Base-by-base conservation (phyloP, 2,329 filamentous ascomycete species). In the Graphilbum fragrans region DNA sequence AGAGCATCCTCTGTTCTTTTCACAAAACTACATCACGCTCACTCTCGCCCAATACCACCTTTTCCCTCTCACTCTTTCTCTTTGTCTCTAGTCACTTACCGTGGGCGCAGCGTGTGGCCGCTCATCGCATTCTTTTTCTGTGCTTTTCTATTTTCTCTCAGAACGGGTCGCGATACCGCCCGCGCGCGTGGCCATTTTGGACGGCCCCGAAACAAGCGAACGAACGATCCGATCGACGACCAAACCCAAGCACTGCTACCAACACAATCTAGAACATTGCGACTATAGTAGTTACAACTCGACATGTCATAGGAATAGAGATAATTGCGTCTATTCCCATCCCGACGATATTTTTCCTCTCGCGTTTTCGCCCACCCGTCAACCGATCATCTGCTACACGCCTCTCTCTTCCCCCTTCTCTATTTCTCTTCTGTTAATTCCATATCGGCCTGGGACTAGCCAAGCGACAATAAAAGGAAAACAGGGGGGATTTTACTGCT, bases 241-340 rank as follows among this genome's bases (percentile, higher is more conserved):
- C 12, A 32, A 5, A 34, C 32, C 18, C 5, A 34, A 12, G 18
- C 3, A 8, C 35, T 12, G n/a, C 20, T 20, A 36, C 35, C 6
- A 31, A 14, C 8, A 36, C 7, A n/a, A 23, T 11, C 14, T 7
- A 16, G 5, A 36, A 14, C 35, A 31, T 35, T 21, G 14, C 5
- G 5, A 35, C 21, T n/a, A 10, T 3, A 43, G 27, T 41, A 38
- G n/a, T 42, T 27, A 37, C 37, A 39, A 11, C 14, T 16, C 45
- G 42, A 42, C 38, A 47, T 47, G 45, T 47, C 36, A 33, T 45
- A 47, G 35, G 40, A 47, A 38, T 44, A 45, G 41, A 47, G 35
- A 38, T 43, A 42, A 35, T 29, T 39, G 33, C 34, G 34, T 17
- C 20, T 23, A 37, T 37, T 38, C 41, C 20, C 31, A 39, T 37